These are phyloP conservation scores for Gilbertella persicaria DNA, from an alignment of 371 early-diverging fungal genomes.

Conservation along the genomic window DNA sequence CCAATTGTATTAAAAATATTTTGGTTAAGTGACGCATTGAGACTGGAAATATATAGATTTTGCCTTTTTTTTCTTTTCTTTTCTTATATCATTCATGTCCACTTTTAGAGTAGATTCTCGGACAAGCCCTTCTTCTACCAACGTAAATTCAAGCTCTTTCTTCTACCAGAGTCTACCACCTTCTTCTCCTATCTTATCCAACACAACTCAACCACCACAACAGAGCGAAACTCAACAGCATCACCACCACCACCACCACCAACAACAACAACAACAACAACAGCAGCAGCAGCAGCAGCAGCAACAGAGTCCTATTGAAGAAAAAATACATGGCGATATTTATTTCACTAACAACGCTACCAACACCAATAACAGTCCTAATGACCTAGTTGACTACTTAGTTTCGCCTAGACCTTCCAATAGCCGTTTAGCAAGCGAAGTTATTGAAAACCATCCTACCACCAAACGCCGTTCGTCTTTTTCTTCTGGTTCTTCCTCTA, in stretches of 20 bases:
- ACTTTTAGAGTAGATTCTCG: constrained; percentile 9
- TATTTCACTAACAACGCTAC: background rate
- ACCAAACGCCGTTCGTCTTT: constrained; percentile 8
- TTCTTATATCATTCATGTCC: constrained; percentile 10
- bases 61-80: background rate
- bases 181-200: constrained; percentile 8
- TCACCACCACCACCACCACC: constrained; percentile 9
- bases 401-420: constrained; percentile 25
- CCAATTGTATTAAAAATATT: no score
- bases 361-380: constrained; percentile 6
- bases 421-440: constrained; percentile 6
- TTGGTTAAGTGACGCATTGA: no score
- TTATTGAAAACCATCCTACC: background rate
- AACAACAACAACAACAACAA: constrained; percentile 7
- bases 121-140: background rate
- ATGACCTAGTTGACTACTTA: constrained; percentile 14
- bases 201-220: background rate
- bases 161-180: constrained; percentile 15
- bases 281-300: constrained; percentile 6
- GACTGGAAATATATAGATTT: background rate
- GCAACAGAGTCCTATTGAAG: constrained; percentile 1
- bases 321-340: background rate
- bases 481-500: constrained; percentile 1
- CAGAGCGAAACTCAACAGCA: background rate
- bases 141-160: constrained; percentile 5